A percentile compares a stretch with the other conserved stretches of the same genome.
phyloP scores from a whole-genome alignment of 305 asterid genomes.

The Fraxinus floribunda region DNA sequence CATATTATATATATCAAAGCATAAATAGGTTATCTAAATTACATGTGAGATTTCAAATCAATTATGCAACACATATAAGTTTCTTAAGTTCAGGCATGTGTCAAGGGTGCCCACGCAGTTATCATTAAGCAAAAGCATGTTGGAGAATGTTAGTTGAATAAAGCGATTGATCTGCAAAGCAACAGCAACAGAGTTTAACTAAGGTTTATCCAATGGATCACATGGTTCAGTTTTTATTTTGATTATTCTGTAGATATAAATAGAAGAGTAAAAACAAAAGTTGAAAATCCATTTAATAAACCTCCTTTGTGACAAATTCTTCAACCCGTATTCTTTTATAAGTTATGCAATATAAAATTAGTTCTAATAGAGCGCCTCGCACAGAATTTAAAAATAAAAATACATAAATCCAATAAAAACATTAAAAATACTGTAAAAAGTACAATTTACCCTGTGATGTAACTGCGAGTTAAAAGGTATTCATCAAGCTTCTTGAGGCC shows the following conservation, averaged over 20 bases:
- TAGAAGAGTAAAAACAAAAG: not conserved
- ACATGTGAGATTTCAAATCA: not conserved
- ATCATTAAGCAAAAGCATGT: not conserved
- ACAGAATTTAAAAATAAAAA: not conserved
- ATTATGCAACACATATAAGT: not conserved
- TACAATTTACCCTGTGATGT: slow-evolving; percentile 58
- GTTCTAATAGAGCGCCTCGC: not conserved
- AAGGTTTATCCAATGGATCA: not conserved
- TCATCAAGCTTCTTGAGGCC: slow-evolving; percentile 88
- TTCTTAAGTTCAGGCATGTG: not conserved
- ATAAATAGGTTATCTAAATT: not conserved
- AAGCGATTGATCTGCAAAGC: not conserved
- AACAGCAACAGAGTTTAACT: not conserved
- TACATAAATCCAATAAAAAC: not conserved
- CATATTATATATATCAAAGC: not conserved
- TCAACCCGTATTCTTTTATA: not conserved
- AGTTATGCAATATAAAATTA: not conserved
- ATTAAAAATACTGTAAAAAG: not conserved
- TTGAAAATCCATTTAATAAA: not conserved
- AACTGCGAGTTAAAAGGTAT: slow-evolving; percentile 72
- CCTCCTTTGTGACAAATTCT: not conserved
- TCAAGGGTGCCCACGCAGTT: not conserved
- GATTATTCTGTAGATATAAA: not conserved
- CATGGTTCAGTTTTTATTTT: not conserved
- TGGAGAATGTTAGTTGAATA: not conserved